Base-by-base conservation (phyloP, 1,139 yeast genomes). In the Nakaseomyces uthaithaninus region DNA sequence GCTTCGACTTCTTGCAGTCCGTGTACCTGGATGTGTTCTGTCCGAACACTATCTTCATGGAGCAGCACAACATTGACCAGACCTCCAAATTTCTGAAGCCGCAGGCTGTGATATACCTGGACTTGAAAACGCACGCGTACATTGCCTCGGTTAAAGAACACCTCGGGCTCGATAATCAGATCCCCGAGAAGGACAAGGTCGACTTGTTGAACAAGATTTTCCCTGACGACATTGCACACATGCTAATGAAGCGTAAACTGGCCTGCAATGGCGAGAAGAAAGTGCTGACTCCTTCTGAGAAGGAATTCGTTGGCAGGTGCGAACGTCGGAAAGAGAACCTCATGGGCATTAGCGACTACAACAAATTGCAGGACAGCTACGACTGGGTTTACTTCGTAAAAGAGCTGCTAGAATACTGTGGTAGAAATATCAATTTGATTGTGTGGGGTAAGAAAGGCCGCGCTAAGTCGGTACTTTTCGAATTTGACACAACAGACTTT, bases 61-160 rank as follows among this genome's bases (percentile, higher is more conserved):
- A 23, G 15, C 27, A 33, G 9, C 27, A 22, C 16, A 40, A 36
- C 22, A 37, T 36, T 16, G 57, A 53, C 15, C 52, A 49, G 33
- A 47, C 50, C 23, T 59, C 61, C 20, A 80, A 84, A 50, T 66
- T 91, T 36, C 66, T 85, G 45, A 87, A 87, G 58, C 77, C 83
- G 5, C 94, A 84, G 51, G 87, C 94, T 0, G 77, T 75, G 2
- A 63, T 91, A 41, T 86, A 72, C 52, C 68, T 91, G 40, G 96
- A 91, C 52, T 69, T 91, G 55, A 91, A 91, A 58, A 91, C 98
- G 0, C 98, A 91, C 62, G 95, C 95, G 0, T 91, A 79, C 55
- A 87, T 91, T 19, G 80, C 95, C 0, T 95, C 94, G 0, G 64
- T 89, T 47, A 85, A 81, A 51, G 79, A 84, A 4, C 87, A 80